phyloP scores from a whole-genome alignment of 805 yeast species.

The Torulaspora indica region DNA sequence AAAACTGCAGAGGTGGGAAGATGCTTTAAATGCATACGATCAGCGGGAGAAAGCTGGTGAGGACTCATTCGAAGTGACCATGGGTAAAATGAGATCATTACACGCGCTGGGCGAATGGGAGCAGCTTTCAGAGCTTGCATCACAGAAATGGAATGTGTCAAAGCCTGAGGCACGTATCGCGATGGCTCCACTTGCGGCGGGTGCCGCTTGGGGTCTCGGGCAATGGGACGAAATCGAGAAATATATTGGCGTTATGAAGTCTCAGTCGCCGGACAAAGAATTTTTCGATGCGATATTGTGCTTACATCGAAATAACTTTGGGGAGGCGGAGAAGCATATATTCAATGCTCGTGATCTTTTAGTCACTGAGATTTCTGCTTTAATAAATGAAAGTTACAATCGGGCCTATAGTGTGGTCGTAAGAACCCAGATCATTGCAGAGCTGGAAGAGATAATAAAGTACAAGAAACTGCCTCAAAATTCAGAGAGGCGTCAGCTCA shows the following conservation, averaged over 20 bases:
- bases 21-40: conserved; percentile 85
- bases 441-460: conserved; percentile 86
- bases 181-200: conserved; percentile 96
- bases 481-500: conserved; percentile 69
- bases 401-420: conserved; percentile 97
- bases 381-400: conserved; percentile 91
- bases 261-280: conserved; percentile 90
- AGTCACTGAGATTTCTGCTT: conserved; percentile 88
- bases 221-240: conserved; percentile 96
- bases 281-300: conserved; percentile 88
- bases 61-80: conserved; percentile 76
- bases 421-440: conserved; percentile 95
- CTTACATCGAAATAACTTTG: conserved; percentile 80
- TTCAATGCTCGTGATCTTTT: conserved; percentile 79
- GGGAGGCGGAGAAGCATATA: conserved; percentile 73
- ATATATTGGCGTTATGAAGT: conserved; percentile 83
- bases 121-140: conserved; percentile 76
- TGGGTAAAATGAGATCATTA: conserved; percentile 97
- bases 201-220: conserved; percentile 97
- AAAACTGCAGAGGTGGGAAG: conserved; percentile 96
- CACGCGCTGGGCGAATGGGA: conserved; percentile 99
- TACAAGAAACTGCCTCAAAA: conserved; percentile 82
- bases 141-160: conserved; percentile 75
- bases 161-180: conserved; percentile 68
- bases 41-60: conserved; percentile 56